A percentile compares a stretch with the other conserved stretches of the same genome.
Evolutionary conservation across 768 basidiomycete species (phyloP).

Genomic region (Lyophyllum decastes): DNA sequence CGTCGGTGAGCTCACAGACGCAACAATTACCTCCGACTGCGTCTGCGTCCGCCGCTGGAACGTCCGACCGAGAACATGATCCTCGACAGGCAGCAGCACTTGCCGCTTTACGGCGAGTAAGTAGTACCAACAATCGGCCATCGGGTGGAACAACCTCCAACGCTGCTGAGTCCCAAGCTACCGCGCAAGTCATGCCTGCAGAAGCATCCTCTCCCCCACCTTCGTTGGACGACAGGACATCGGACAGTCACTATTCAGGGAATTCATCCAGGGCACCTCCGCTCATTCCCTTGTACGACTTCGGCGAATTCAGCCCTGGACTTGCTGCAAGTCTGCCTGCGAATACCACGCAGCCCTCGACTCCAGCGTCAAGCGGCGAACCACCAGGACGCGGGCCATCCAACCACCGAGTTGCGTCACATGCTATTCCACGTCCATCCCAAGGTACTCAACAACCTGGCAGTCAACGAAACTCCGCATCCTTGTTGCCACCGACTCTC

Average conservation of each 20-base stretch:
- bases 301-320: slow-evolving; percentile 9
- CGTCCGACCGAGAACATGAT: slow-evolving; percentile 5
- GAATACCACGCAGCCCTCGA: neutral
- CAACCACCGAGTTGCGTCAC: slow-evolving; percentile 1
- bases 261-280: slow-evolving; percentile 19
- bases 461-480: slow-evolving; percentile 10
- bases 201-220: neutral
- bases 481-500: slow-evolving; percentile 45
- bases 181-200: neutral
- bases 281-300: slow-evolving; percentile 35
- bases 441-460: slow-evolving; percentile 2
- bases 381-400: slow-evolving; percentile 3
- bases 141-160: neutral
- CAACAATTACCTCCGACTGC: slow-evolving; percentile 5
- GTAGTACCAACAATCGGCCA: slow-evolving; percentile 15
- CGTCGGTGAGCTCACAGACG: slow-evolving; percentile 1
- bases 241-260: slow-evolving; percentile 7
- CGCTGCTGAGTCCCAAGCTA: neutral
- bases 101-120: slow-evolving; percentile 63
- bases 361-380: neutral
- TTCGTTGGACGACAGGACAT: slow-evolving; percentile 2
- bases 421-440: neutral
- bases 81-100: slow-evolving; percentile 57
- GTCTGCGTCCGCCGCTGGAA: neutral
- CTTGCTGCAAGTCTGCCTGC: neutral